These are phyloP conservation scores for Tephrocybe rancida DNA, from an alignment of 768 basidiomycete species.

Conservation along the genomic window DNA sequence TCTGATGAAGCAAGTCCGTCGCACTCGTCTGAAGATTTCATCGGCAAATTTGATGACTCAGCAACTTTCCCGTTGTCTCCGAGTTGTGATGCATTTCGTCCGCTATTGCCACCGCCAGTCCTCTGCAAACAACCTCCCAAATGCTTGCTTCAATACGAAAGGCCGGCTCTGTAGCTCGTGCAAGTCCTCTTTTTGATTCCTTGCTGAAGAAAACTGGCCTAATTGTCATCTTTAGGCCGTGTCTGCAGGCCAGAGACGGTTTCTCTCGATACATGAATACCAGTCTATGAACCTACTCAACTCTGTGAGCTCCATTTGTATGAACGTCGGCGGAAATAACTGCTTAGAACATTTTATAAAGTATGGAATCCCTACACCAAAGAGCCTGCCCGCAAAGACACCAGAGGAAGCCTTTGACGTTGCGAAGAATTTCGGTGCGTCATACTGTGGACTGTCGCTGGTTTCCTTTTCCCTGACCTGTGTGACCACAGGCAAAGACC, in stretches of 20 bases:
- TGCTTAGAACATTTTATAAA: slow-evolving; percentile 28
- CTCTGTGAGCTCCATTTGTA: slow-evolving; percentile 55
- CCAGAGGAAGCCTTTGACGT: slow-evolving; percentile 89
- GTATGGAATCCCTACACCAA: slow-evolving; percentile 97
- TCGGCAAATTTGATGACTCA: slow-evolving; percentile 46
- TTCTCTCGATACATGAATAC: slow-evolving; percentile 97
- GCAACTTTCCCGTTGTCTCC: slow-evolving; percentile 23
- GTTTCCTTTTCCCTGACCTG: slow-evolving; percentile 6
- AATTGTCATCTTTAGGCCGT: slow-evolving; percentile 52
- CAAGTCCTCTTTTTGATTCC: slow-evolving; percentile 30
- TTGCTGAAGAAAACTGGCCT: slow-evolving; percentile 6
- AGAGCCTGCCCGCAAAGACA: slow-evolving; percentile 83
- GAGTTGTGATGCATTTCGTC: slow-evolving; percentile 13
- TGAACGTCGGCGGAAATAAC: background rate
- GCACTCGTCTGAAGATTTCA: slow-evolving; percentile 10
- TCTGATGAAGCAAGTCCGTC: slow-evolving; percentile 45
- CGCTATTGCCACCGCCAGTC: slow-evolving; percentile 9
- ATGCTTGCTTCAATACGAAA: slow-evolving; percentile 75
- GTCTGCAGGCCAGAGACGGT: slow-evolving; percentile 85
- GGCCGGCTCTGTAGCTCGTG: slow-evolving; percentile 66
- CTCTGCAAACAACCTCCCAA: slow-evolving; percentile 27
- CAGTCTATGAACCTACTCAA: slow-evolving; percentile 95
- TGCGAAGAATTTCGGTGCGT: slow-evolving; percentile 84
- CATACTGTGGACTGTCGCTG: slow-evolving; percentile 5
- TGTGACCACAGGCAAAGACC: slow-evolving; percentile 56